Evolutionary conservation across 2,329 filamentous ascomycete genomes (phyloP).

Genomic region (Ophiocordyceps camponoti-rufipedis): DNA sequence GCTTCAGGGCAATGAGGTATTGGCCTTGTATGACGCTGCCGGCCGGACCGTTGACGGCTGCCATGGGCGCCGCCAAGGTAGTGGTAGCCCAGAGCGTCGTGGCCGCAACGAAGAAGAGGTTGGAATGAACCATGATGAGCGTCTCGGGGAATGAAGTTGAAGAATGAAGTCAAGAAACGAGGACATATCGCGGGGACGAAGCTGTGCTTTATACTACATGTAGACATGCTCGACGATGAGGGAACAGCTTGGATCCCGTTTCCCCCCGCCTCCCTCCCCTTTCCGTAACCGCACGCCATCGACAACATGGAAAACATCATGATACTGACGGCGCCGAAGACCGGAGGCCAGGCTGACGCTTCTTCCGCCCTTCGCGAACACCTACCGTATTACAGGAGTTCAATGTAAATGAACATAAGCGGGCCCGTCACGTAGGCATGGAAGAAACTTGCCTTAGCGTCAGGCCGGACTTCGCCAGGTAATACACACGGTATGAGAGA

Average conservation of each 20-base stretch:
- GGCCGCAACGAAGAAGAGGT: slow-evolving; percentile 9
- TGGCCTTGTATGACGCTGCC: slow-evolving; percentile 16
- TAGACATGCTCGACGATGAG: not conserved
- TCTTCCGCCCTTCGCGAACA: not conserved
- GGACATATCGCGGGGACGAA: not conserved
- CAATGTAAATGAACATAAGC: no score
- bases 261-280: not conserved
- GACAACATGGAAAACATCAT: not conserved
- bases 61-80: slow-evolving; percentile 6
- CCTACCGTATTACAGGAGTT: no score
- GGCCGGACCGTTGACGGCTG: slow-evolving; percentile 4
- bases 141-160: slow-evolving; percentile 2
- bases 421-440: no score
- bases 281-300: not conserved
- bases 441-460: no score
- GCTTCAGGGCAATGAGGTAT: slow-evolving; percentile 46
- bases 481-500: not conserved
- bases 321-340: not conserved
- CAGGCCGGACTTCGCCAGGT: no score
- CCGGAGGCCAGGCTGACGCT: not conserved
- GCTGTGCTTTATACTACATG: slow-evolving; percentile 1
- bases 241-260: not conserved
- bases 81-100: slow-evolving; percentile 8
- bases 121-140: slow-evolving; percentile 12
- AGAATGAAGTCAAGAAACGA: not conserved